A percentile compares a stretch with the other conserved stretches of the same genome.
Evolutionary conservation across 1,284 basidiomycete species (phyloP).

Genomic region (Boletellus sp.): DNA sequence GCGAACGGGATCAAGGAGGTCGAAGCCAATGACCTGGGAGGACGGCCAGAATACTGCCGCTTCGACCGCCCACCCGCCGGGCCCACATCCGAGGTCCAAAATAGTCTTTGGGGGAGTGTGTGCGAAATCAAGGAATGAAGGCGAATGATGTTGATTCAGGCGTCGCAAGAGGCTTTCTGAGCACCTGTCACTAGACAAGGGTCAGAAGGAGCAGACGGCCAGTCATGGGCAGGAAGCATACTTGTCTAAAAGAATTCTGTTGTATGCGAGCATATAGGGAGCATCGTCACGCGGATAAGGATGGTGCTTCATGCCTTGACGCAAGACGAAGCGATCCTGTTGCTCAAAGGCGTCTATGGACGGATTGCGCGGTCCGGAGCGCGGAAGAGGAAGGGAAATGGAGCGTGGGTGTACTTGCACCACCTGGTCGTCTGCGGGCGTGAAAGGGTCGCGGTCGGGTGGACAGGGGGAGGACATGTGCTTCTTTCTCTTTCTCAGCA

Average conservation of each 20-base stretch:
- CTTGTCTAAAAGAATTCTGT: constrained; percentile 55
- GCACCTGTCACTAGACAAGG: constrained; percentile 49
- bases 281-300: constrained; percentile 47
- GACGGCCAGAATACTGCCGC: constrained; percentile 58
- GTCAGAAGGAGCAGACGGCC: constrained; percentile 12
- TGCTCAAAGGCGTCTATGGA: constrained; percentile 24
- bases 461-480: constrained; percentile 10
- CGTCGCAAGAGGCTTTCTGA: constrained; percentile 50
- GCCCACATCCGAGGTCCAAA: constrained; percentile 70
- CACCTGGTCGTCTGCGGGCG: constrained; percentile 2
- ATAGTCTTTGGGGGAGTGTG: constrained; percentile 49
- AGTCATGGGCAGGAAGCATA: constrained; percentile 31
- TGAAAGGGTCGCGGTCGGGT: constrained; percentile 12
- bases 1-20: constrained; percentile 53
- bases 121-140: constrained; percentile 57
- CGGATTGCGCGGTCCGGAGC: constrained; percentile 8
- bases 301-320: constrained; percentile 49
- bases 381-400: neutral
- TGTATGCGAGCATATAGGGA: constrained; percentile 64
- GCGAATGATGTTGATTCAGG: constrained; percentile 46
- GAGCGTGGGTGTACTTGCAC: neutral
- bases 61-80: constrained; percentile 59
- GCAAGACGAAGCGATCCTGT: constrained; percentile 38
- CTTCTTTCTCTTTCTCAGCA: constrained; percentile 27
- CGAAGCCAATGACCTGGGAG: constrained; percentile 57